Conservation (phyloP, 306 rosid genomes). For the Betula pendula region DNA sequence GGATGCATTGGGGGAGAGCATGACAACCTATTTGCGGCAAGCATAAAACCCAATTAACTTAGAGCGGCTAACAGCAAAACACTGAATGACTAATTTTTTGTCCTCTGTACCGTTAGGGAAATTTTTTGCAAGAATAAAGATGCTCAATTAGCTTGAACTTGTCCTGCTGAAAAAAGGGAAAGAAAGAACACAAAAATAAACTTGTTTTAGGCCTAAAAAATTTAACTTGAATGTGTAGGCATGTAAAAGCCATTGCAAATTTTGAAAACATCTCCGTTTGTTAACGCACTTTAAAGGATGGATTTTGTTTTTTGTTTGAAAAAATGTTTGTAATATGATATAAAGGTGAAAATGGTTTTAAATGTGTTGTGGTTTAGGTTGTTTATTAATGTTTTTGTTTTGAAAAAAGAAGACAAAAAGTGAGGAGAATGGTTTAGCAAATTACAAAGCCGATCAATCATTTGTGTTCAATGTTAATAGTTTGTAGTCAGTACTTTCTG, state of each 20-base stretch:
- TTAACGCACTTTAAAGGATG: too few species aligned
- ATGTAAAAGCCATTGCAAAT: slow-evolving; percentile 22
- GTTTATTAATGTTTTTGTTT: too few species aligned
- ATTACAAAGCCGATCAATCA: too few species aligned
- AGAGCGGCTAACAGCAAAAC: slow-evolving; percentile 63
- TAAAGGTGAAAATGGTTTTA: too few species aligned
- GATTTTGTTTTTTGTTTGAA: too few species aligned
- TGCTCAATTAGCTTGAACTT: neutral
- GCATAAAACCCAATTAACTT: slow-evolving; percentile 50
- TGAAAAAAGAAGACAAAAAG: too few species aligned
- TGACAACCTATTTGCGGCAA: slow-evolving; percentile 26
- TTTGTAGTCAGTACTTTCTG: too few species aligned
- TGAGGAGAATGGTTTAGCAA: too few species aligned
- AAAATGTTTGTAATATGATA: too few species aligned
- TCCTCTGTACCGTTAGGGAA: neutral
- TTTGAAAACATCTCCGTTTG: neutral
- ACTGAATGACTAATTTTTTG: slow-evolving; percentile 32
- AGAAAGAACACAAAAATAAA: neutral
- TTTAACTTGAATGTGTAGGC: neutral
- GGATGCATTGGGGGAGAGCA: slow-evolving; percentile 19
- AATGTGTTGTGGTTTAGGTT: too few species aligned
- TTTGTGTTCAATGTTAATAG: too few species aligned
- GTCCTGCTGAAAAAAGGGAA: neutral
- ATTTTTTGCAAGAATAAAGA: neutral
- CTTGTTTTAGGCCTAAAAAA: neutral